A percentile compares a stretch with the other conserved stretches of the same genome.
Evolutionary conservation across 352 stramenopile species (phyloP).

Genomic region (Phytopythium oedochilum): DNA sequence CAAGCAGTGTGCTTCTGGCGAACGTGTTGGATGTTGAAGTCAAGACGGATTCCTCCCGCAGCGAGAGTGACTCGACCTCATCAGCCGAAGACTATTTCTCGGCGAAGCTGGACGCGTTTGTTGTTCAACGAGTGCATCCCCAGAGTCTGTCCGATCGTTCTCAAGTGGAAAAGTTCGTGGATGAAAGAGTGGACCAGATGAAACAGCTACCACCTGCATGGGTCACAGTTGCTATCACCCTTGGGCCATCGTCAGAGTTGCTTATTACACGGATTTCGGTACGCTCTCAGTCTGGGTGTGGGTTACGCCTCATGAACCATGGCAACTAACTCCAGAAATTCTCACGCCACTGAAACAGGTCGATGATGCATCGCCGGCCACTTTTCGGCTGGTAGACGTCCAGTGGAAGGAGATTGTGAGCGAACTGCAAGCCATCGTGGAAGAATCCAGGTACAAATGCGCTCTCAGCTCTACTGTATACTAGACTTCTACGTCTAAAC

Average conservation of each 20-base stretch:
- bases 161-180: slow-evolving; percentile 13
- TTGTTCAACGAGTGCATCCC: background rate
- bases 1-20: slow-evolving; percentile 30
- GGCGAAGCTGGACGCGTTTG: slow-evolving; percentile 15
- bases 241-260: slow-evolving; percentile 38
- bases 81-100: slow-evolving; percentile 11
- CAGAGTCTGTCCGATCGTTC: slow-evolving; percentile 2
- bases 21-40: slow-evolving; percentile 21
- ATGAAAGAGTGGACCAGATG: slow-evolving; percentile 18
- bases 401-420: slow-evolving; percentile 33
- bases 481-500: no score
- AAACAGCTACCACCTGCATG: slow-evolving; percentile 30
- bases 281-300: background rate
- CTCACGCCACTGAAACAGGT: slow-evolving; percentile 25
- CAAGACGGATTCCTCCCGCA: background rate
- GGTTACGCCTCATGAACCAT: background rate
- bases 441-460: slow-evolving; percentile 63
- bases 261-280: slow-evolving; percentile 41
- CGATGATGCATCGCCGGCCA: slow-evolving; percentile 30
- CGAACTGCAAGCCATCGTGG: slow-evolving; percentile 47
- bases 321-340: background rate
- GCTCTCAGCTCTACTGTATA: no score
- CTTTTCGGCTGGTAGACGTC: slow-evolving; percentile 41
- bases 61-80: slow-evolving; percentile 3
- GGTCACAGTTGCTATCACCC: slow-evolving; percentile 34